Base-by-base conservation (phyloP, 306 rosid genomes). In the Vigna nakashimae region DNA sequence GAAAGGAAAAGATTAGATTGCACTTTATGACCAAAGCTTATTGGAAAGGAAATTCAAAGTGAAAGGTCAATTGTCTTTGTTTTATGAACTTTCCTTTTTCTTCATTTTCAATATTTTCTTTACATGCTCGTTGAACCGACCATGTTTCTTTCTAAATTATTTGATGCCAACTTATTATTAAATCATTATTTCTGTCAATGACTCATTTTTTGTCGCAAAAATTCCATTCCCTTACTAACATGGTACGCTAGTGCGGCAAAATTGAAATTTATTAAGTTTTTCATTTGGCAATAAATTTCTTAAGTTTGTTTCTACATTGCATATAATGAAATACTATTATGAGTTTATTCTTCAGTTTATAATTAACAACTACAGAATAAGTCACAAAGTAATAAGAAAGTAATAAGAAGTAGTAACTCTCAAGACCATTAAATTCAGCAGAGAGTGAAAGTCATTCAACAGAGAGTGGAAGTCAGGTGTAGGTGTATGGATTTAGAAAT, bases 21-120 rank as follows among this genome's bases (percentile, higher is more conserved):
- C 40, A 66, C 75, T 77, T 45, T 78, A 78, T 7, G 76, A 78
- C 52, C 69, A 68, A 48, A 57, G 52, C 45, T 53, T 70, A 12
- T 53, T 51, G 30, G 32, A 30, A 60, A 69, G 3, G 60, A 32
- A 34, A 42, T 77, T 77, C 68, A 77, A 67, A 77, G 75, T 42
- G 66, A 67, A 67, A 56, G 40, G 59, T 67, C 9, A 12, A 10
- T 32, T 76, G 62, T 78, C 51, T 45, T 42, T 57, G 7, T 42
- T 78, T 56, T 14, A 68, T 28, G 7, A 13, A 46, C 7, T 69
- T 30, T 28, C 20, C 17, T 65, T 15, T 22, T 40, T 49, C 5
- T 5, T 51, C 16, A n/a, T 52, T 59, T 26, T 30, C 18, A 24
- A 57, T 16, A 36, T 67, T 67, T 77, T 42, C 74, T 67, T 67